phyloP scores from a whole-genome alignment of 2,329 filamentous ascomycete species.

The Cladosporium velox region DNA sequence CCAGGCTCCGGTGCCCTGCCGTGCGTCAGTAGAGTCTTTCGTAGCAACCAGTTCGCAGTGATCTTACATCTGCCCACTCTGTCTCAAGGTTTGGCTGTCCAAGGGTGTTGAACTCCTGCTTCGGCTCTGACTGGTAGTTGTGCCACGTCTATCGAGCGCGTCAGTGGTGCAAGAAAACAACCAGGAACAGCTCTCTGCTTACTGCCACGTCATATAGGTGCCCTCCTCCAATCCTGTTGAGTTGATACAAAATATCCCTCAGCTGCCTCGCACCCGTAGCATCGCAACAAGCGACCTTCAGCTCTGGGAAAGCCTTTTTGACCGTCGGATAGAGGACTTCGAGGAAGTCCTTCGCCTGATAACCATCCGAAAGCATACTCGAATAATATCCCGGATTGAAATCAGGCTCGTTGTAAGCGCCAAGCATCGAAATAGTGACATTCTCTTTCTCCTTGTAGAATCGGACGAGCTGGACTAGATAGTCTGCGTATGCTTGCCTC shows the following conservation, averaged over 20 bases:
- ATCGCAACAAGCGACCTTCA: conserved; percentile 29
- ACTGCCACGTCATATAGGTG: not conserved
- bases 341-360: conserved; percentile 30
- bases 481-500: conserved; percentile 53
- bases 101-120: conserved; percentile 25
- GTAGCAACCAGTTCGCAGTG: not conserved
- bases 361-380: conserved; percentile 29
- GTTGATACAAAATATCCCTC: conserved; percentile 27
- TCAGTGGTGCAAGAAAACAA: not conserved
- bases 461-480: conserved; percentile 51
- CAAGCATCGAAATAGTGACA: conserved; percentile 28
- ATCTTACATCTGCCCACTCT: conserved; percentile 27
- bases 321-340: conserved; percentile 27
- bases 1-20: conserved; percentile 15
- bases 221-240: conserved; percentile 6
- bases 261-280: conserved; percentile 28
- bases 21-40: not conserved
- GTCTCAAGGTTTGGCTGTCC: conserved; percentile 29
- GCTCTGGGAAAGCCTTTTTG: conserved; percentile 28
- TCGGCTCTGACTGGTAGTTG: conserved; percentile 30
- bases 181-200: not conserved
- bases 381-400: conserved; percentile 31
- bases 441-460: conserved; percentile 50
- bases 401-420: conserved; percentile 27
- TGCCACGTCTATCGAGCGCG: conserved; percentile 23